Evolutionary conservation across 768 basidiomycete species (phyloP).

Genomic region (Holtermannia corniformis): DNA sequence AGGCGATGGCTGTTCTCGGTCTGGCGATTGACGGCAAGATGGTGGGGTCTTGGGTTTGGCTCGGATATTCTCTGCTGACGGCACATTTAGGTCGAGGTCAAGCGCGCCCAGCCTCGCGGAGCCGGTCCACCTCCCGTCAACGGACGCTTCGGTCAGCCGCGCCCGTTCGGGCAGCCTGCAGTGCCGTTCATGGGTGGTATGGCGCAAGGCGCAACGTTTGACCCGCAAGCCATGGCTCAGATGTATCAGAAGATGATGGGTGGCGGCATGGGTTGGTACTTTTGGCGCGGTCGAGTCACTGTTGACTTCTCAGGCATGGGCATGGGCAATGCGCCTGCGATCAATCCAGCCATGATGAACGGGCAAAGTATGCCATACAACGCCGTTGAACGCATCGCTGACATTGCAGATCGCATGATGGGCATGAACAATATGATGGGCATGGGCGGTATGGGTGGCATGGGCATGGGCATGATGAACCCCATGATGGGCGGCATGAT

Average conservation of each 20-base stretch:
- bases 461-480: constrained; percentile 35
- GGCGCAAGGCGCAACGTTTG: constrained; percentile 48
- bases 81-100: constrained; percentile 75
- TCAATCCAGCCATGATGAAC: constrained; percentile 36
- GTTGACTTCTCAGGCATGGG: constrained; percentile 19
- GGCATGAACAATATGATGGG: constrained; percentile 20
- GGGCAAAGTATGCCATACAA: constrained; percentile 3
- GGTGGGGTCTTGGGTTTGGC: constrained; percentile 48
- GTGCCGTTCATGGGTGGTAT: constrained; percentile 20
- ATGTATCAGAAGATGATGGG: constrained; percentile 83
- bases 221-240: constrained; percentile 82
- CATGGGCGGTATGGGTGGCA: constrained; percentile 18
- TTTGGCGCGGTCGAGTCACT: constrained; percentile 18
- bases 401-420: neutral
- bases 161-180: constrained; percentile 9
- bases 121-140: constrained; percentile 26
- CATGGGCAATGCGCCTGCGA: constrained; percentile 33
- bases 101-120: constrained; percentile 78
- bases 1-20: constrained; percentile 77
- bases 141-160: neutral
- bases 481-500: constrained; percentile 32
- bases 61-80: neutral
- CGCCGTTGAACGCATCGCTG: neutral
- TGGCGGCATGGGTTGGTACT: constrained; percentile 47
- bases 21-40: constrained; percentile 90